These are phyloP conservation scores for Fusarium duplospermum DNA, from an alignment of 2,329 filamentous ascomycete species.

Conservation along the genomic window DNA sequence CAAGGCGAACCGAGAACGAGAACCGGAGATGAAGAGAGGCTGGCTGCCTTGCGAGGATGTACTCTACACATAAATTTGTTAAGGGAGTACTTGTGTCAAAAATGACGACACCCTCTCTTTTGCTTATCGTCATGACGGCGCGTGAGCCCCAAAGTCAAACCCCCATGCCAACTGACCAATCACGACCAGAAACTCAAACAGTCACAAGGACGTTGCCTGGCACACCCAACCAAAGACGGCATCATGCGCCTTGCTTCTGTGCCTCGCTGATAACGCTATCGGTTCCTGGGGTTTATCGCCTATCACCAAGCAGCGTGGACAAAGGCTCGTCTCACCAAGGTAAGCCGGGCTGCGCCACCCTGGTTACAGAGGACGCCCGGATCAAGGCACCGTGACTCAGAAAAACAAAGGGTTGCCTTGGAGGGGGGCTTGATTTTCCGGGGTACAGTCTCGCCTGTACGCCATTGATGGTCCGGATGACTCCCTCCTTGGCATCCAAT, in stretches of 20 bases:
- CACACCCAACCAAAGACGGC: not conserved
- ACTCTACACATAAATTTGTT: not conserved
- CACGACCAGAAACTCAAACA: not conserved
- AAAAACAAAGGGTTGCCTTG: constrained; percentile 10
- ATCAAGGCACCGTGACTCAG: constrained; percentile 35
- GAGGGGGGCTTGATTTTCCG: not conserved
- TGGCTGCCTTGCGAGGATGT: constrained; percentile 9
- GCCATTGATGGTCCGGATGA: constrained; percentile 41
- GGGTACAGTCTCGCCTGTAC: constrained; percentile 21
- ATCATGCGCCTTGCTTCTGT: constrained; percentile 35
- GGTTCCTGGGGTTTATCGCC: constrained; percentile 21
- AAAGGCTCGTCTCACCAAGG: not conserved
- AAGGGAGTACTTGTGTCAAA: not conserved
- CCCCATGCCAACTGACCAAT: constrained; percentile 19
- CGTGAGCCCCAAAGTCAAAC: constrained; percentile 12
- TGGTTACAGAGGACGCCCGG: constrained; percentile 22
- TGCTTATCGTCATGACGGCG: constrained; percentile 31
- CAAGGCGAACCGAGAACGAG: constrained; percentile 13
- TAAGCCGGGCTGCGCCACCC: constrained; percentile 28
- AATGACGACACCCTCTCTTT: constrained; percentile 39
- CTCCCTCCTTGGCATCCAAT: constrained; percentile 38
- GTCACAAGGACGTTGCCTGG: constrained; percentile 33
- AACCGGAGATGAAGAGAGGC: constrained; percentile 32
- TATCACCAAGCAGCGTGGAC: not conserved
- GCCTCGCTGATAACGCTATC: constrained; percentile 32